These are phyloP conservation scores for Puccinia horiana DNA, from an alignment of 1,284 basidiomycete species.

Conservation along the genomic window DNA sequence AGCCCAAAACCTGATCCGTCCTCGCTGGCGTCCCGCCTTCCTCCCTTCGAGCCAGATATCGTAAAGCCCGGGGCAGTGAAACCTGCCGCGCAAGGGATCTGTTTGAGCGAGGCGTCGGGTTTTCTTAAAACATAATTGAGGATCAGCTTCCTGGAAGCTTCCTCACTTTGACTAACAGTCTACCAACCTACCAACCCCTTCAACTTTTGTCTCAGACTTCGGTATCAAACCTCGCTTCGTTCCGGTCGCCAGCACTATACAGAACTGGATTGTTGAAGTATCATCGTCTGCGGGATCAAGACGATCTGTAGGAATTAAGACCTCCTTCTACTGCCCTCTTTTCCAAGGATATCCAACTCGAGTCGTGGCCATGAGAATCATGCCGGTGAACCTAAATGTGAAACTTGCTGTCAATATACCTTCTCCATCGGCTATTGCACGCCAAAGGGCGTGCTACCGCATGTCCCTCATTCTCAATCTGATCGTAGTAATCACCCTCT, in stretches of 20 bases:
- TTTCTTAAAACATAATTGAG: neutral
- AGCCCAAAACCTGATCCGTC: neutral
- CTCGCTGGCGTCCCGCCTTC: neutral
- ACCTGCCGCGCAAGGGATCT: neutral
- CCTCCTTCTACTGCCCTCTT: neutral
- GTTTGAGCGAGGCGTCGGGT: slow-evolving; percentile 8
- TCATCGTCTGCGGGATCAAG: neutral
- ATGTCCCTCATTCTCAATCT: slow-evolving; percentile 18
- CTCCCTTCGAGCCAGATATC: neutral
- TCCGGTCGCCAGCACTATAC: neutral
- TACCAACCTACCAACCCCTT: neutral
- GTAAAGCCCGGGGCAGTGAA: neutral
- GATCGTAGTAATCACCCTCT: slow-evolving; percentile 14
- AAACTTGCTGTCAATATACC: slow-evolving; percentile 22
- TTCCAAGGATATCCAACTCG: neutral
- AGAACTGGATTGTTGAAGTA: neutral
- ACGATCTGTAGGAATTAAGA: neutral
- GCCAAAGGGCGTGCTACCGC: slow-evolving; percentile 10
- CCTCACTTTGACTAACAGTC: neutral
- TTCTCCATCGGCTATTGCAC: neutral
- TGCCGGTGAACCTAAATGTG: neutral
- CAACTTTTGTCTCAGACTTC: neutral
- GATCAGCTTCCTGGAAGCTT: neutral
- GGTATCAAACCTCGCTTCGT: neutral
- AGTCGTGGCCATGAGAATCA: slow-evolving; percentile 6